Evolutionary conservation across 2,329 filamentous ascomycete species (phyloP).

Genomic region (Colletotrichum sp.): DNA sequence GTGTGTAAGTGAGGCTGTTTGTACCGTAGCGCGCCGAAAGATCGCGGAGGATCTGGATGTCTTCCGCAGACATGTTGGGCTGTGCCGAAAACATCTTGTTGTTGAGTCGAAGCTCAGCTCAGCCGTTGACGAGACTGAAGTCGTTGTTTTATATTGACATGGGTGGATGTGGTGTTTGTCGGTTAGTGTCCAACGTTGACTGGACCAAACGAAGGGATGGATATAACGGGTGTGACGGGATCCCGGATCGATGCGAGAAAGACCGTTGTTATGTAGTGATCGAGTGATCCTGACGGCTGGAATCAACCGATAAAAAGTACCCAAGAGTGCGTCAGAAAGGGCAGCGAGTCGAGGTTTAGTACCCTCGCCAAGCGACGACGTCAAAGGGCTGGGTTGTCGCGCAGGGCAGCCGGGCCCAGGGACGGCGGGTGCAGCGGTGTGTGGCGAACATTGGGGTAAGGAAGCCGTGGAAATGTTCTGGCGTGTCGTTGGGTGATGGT

Average conservation of each 20-base stretch:
- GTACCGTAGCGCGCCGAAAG: slow-evolving; percentile 13
- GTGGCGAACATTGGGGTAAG: not conserved
- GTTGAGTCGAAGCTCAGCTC: not conserved
- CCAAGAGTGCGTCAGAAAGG: not conserved
- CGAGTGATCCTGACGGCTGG: not conserved
- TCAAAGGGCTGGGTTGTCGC: slow-evolving; percentile 1
- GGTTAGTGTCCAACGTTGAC: not conserved
- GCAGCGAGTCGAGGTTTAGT: slow-evolving; percentile 1
- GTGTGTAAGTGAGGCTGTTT: not conserved
- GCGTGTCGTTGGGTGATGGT: not conserved
- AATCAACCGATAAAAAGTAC: not conserved
- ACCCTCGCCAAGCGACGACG: not conserved
- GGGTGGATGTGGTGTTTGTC: not conserved
- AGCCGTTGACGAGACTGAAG: not conserved
- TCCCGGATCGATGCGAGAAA: not conserved
- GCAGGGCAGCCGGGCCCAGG: not conserved
- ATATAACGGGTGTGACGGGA: not conserved
- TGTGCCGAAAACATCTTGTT: not conserved
- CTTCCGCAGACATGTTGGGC: slow-evolving; percentile 1
- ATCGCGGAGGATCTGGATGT: not conserved
- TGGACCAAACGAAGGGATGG: not conserved
- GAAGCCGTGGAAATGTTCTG: not conserved
- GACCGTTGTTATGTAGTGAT: slow-evolving; percentile 2
- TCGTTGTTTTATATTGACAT: not conserved
- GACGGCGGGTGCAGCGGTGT: not conserved